Conservation (phyloP, 2,329 filamentous ascomycete species). For the Fusarium denticulatum region DNA sequence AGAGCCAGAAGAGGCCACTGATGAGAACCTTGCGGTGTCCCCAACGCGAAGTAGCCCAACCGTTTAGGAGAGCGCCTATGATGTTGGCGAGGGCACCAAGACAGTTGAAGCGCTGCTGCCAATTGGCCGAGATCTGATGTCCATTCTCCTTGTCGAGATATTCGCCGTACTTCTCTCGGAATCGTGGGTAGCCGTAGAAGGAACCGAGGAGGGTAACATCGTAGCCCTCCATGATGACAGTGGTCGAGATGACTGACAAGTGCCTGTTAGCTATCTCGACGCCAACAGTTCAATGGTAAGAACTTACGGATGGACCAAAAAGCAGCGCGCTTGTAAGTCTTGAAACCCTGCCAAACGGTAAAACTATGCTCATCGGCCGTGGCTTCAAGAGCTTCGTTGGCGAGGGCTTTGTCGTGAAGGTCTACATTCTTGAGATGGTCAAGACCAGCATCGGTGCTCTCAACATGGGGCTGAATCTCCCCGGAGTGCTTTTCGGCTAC, state of each 20-base stretch:
- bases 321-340: constrained; percentile 53
- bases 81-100: constrained; percentile 50
- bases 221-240: constrained; percentile 63
- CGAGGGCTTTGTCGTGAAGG: constrained; percentile 51
- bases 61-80: constrained; percentile 54
- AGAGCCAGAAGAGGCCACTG: constrained; percentile 52
- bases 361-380: constrained; percentile 52
- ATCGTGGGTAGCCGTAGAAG: constrained; percentile 57
- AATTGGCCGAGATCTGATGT: constrained; percentile 59
- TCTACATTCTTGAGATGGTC: constrained; percentile 47
- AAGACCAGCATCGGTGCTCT: constrained; percentile 45
- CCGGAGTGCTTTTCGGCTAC: constrained; percentile 33
- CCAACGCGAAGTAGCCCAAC: constrained; percentile 52
- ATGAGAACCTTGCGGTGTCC: constrained; percentile 59
- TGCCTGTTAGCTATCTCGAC: constrained; percentile 2
- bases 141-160: constrained; percentile 47
- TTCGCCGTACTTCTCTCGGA: constrained; percentile 53
- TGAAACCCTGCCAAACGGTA: constrained; percentile 48
- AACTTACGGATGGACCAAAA: constrained; percentile 52
- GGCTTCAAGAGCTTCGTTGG: constrained; percentile 49
- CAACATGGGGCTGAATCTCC: constrained; percentile 42
- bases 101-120: constrained; percentile 61
- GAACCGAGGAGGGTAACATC: constrained; percentile 58
- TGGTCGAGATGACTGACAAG: constrained; percentile 53
- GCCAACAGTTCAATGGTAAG: neutral